A percentile compares a stretch with the other conserved stretches of the same genome.
phyloP scores from a whole-genome alignment of 148 eudicot species.

The Polygonum aviculare region DNA sequence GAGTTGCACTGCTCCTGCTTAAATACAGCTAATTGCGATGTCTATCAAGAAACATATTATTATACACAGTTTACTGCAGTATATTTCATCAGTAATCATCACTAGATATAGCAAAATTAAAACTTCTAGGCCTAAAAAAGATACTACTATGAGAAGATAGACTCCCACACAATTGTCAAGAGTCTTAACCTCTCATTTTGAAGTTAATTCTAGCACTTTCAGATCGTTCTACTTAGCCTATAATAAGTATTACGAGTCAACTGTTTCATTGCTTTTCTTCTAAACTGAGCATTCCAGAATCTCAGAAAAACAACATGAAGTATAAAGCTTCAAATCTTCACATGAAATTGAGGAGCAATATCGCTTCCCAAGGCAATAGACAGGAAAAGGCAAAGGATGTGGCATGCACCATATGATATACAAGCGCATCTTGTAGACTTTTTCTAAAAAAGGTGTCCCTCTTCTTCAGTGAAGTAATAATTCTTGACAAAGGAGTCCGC shows the following conservation, averaged over 20 bases:
- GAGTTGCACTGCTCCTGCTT: not conserved
- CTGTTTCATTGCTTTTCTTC: not conserved
- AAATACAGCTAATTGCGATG: not conserved
- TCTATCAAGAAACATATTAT: not conserved
- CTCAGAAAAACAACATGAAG: not conserved
- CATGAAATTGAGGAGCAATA: not conserved
- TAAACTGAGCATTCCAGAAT: not conserved
- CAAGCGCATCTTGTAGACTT: constrained; percentile 31
- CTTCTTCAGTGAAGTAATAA: constrained; percentile 48
- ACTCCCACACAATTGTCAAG: not conserved
- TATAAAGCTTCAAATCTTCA: not conserved
- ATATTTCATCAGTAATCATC: not conserved
- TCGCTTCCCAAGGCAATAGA: not conserved
- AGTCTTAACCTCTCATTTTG: not conserved
- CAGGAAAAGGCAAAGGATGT: not conserved
- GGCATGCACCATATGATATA: constrained; percentile 32
- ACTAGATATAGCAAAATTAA: not conserved
- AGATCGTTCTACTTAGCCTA: not conserved
- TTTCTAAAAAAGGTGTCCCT: constrained; percentile 52
- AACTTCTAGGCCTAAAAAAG: not conserved
- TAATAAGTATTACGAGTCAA: not conserved
- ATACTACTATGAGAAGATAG: not conserved
- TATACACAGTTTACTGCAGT: not conserved
- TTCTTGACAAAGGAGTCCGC: constrained; percentile 23
- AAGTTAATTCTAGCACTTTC: not conserved